Conservation (phyloP, 345 rosid species). For the Syzygium jambos region DNA sequence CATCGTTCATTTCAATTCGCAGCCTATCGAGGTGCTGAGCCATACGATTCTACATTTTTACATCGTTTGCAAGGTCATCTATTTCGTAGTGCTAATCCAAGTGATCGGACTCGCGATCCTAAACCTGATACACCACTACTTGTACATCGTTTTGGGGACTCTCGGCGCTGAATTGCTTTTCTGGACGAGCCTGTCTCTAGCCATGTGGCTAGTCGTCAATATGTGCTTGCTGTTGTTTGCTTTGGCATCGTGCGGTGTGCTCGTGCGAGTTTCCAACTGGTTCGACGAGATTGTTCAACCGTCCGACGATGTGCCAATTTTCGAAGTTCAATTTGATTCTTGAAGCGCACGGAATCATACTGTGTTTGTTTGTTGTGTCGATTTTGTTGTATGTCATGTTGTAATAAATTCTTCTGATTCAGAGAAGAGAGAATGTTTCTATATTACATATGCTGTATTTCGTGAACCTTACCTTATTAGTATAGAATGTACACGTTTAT, state of each 20-base stretch:
- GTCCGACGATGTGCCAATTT: accelerated
- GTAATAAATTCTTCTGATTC: not conserved
- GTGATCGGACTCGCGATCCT: accelerated
- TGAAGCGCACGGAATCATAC: no score
- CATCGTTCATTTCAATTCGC: accelerated
- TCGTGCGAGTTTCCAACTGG: accelerated
- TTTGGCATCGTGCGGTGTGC: not conserved
- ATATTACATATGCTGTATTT: no score
- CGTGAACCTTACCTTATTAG: not conserved
- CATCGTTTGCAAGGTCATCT: no score
- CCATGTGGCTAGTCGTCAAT: not conserved
- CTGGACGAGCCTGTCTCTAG: not conserved
- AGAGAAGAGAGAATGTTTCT: no score
- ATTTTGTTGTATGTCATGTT: accelerated
- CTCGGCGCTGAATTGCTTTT: not conserved
- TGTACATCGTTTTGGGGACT: accelerated
- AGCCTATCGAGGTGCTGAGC: accelerated
- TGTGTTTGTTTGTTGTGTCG: accelerated
- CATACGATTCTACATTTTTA: no score
- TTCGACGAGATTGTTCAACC: not conserved
- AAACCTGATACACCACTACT: accelerated
- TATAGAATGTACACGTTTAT: accelerated
- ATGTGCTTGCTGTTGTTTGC: accelerated
- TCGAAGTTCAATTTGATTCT: not conserved
- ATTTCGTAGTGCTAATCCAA: accelerated